Conservation (phyloP, 768 basidiomycete species). For the Dioszegia hungarica region DNA sequence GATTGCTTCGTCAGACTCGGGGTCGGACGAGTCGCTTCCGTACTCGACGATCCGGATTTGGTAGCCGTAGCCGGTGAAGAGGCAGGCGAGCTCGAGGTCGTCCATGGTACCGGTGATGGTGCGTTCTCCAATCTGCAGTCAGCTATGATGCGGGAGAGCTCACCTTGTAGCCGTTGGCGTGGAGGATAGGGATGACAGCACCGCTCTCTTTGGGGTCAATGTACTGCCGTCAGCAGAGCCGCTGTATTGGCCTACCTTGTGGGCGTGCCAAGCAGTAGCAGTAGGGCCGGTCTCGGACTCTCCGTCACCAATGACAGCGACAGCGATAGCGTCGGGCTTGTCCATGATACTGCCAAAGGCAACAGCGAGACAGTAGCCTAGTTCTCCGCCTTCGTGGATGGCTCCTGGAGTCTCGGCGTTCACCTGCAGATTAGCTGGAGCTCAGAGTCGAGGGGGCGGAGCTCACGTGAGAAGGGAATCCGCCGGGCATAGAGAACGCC, state of each 20-base stretch:
- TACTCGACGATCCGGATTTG: conserved; percentile 74
- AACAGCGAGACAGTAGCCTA: conserved; percentile 81
- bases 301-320: conserved; percentile 81
- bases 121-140: conserved; percentile 68
- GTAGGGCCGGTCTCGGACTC: conserved; percentile 55
- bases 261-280: conserved; percentile 63
- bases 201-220: conserved; percentile 85
- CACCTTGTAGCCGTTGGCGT: conserved; percentile 58
- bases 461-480: conserved; percentile 66
- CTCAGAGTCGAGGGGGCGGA: neutral
- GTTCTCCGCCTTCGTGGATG: conserved; percentile 84
- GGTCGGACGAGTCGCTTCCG: conserved; percentile 51
- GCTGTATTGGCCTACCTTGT: conserved; percentile 54
- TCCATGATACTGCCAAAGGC: conserved; percentile 86
- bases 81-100: conserved; percentile 64
- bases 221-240: conserved; percentile 50
- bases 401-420: conserved; percentile 81
- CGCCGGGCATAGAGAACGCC: conserved; percentile 73
- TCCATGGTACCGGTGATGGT: conserved; percentile 90
- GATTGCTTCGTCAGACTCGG: conserved; percentile 49
- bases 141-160: conserved; percentile 40
- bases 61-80: conserved; percentile 64
- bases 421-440: neutral
- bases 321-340: conserved; percentile 74
- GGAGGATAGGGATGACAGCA: conserved; percentile 84